Evolutionary conservation across 495 filamentous ascomycete species (phyloP).

Genomic region (Oidiodendron maius): DNA sequence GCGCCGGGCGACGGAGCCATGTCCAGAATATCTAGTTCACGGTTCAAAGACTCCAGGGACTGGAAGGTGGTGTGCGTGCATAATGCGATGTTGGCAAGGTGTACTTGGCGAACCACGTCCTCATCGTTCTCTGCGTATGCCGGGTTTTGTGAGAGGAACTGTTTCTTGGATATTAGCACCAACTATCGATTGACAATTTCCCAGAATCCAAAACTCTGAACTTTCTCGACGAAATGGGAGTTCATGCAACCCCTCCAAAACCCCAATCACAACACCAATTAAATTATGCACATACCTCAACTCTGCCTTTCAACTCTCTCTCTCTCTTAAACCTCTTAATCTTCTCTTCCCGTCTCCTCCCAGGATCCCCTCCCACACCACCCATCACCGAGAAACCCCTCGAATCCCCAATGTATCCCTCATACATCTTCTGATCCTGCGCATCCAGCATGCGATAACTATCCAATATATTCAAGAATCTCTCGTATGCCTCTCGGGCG

Average conservation of each 20-base stretch:
- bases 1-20: constrained; percentile 45
- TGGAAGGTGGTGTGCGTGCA: constrained; percentile 78
- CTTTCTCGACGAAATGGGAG: not conserved
- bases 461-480: constrained; percentile 69
- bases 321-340: constrained; percentile 81
- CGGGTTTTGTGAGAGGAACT: constrained; percentile 59
- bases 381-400: constrained; percentile 63
- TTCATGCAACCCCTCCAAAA: too few relatives aligned
- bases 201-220: not conserved
- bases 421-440: constrained; percentile 64
- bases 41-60: constrained; percentile 72
- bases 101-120: constrained; percentile 66
- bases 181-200: not conserved
- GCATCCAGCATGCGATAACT: constrained; percentile 67
- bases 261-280: not conserved
- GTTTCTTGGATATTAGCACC: not conserved
- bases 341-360: constrained; percentile 70
- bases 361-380: constrained; percentile 63
- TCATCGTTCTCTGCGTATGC: constrained; percentile 63
- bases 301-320: constrained; percentile 76
- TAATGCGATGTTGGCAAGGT: constrained; percentile 67
- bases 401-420: constrained; percentile 60
- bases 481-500: constrained; percentile 65
- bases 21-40: constrained; percentile 77
- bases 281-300: constrained; percentile 51